Evolutionary conservation across 257 asterid species (phyloP).

Genomic region (Ballota nigra): DNA sequence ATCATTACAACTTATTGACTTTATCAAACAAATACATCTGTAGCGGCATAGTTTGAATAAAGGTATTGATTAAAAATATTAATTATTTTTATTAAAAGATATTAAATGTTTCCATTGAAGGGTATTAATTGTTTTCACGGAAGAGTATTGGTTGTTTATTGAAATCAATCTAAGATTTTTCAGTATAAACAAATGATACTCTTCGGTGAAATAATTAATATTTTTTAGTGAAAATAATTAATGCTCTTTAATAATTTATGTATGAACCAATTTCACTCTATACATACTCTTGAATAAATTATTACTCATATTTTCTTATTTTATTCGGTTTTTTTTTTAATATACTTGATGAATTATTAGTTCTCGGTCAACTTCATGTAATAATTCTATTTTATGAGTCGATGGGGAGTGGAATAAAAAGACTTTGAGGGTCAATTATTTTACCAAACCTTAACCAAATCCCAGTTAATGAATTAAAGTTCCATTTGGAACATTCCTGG

Average conservation of each 20-base stretch:
- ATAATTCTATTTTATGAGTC: conserved; percentile 1
- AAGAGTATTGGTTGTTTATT: no score
- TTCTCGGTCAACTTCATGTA: conserved; percentile 13
- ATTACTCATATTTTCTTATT: background rate
- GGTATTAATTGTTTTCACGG: no score
- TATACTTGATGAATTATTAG: background rate
- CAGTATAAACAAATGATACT: no score
- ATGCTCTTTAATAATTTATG: no score
- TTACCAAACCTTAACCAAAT: conserved; percentile 34
- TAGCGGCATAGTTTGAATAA: background rate
- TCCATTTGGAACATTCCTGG: background rate
- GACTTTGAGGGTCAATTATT: conserved; percentile 15
- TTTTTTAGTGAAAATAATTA: no score
- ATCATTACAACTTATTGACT: conserved; percentile 29
- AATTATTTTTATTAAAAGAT: no score
- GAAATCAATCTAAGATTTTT: no score
- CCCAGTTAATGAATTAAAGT: conserved; percentile 8
- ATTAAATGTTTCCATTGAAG: no score
- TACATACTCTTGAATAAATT: background rate
- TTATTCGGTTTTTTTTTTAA: background rate
- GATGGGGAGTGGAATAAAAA: conserved; percentile 20
- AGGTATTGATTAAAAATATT: no score
- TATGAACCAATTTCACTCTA: no score
- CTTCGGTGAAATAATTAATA: no score
- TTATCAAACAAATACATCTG: conserved; percentile 8